Conservation (phyloP, 2,329 filamentous ascomycete genomes). For the Alternaria sp. region DNA sequence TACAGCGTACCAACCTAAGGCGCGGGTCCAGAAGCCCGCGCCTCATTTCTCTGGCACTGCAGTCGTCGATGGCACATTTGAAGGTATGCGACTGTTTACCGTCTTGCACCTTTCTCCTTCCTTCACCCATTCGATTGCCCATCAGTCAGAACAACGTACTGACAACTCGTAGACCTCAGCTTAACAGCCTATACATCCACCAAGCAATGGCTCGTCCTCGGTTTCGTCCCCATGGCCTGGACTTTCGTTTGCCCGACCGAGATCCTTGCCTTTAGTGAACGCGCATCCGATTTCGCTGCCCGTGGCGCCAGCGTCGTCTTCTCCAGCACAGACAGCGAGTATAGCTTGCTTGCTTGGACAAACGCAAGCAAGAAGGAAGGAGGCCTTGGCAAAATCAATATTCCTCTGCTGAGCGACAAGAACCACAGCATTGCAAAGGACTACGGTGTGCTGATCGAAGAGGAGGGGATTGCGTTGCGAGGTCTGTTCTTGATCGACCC, state of each 20-base stretch:
- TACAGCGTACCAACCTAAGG: constrained; percentile 45
- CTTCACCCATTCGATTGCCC: neutral
- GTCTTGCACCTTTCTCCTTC: neutral
- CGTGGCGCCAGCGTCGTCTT: constrained; percentile 67
- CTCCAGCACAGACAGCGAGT: constrained; percentile 68
- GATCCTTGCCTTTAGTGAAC: constrained; percentile 69
- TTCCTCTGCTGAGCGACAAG: constrained; percentile 68
- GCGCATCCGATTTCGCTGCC: constrained; percentile 64
- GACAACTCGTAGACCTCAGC: constrained; percentile 41
- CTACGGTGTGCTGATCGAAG: constrained; percentile 70
- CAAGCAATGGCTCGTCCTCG: constrained; percentile 67
- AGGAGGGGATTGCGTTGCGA: constrained; percentile 67
- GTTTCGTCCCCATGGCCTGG: constrained; percentile 73
- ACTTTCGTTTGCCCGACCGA: constrained; percentile 72
- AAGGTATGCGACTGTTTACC: constrained; percentile 37
- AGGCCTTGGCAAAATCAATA: constrained; percentile 66
- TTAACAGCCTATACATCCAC: constrained; percentile 49
- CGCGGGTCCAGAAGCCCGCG: constrained; percentile 50
- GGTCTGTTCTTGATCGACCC: constrained; percentile 72
- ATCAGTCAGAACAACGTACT: constrained; percentile 7
- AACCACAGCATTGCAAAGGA: constrained; percentile 65
- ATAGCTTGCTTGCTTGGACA: constrained; percentile 64
- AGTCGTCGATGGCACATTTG: constrained; percentile 50
- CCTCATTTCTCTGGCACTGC: constrained; percentile 48
- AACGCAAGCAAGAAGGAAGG: constrained; percentile 65